Evolutionary conservation across 1,284 basidiomycete genomes (phyloP).

Genomic region (Boletus sp.): DNA sequence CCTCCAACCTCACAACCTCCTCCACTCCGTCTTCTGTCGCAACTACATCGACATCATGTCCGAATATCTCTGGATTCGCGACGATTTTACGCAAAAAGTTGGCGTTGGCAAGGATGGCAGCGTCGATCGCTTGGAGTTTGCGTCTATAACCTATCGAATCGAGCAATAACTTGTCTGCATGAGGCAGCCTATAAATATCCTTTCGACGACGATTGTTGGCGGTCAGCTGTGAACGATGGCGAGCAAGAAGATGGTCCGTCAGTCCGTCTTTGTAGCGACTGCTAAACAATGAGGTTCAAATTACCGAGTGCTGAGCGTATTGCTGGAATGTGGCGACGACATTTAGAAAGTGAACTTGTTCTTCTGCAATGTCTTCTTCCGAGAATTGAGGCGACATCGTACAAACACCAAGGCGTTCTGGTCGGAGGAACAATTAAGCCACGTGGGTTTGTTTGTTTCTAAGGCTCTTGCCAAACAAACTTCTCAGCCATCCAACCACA

Average conservation of each 20-base stretch:
- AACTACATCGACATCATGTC: slow-evolving; percentile 43
- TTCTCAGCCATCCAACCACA: background rate
- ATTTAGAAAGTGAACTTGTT: slow-evolving; percentile 62
- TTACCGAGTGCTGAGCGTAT: slow-evolving; percentile 62
- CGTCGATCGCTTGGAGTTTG: slow-evolving; percentile 64
- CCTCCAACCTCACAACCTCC: background rate
- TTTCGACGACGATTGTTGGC: slow-evolving; percentile 73
- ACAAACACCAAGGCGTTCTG: too few species aligned
- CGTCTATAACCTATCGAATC: slow-evolving; percentile 60
- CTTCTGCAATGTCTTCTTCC: slow-evolving; percentile 44
- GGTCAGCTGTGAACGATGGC: slow-evolving; percentile 45
- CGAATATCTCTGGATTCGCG: slow-evolving; percentile 71
- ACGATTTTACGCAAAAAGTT: slow-evolving; percentile 64
- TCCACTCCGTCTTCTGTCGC: slow-evolving; percentile 18
- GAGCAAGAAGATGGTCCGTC: background rate
- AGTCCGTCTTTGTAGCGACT: background rate
- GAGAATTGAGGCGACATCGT: slow-evolving; percentile 30
- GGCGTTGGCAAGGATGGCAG: slow-evolving; percentile 66
- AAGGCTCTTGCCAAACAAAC: slow-evolving; percentile 29
- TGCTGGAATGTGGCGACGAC: slow-evolving; percentile 64
- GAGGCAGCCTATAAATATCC: slow-evolving; percentile 61
- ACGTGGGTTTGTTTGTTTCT: slow-evolving; percentile 27
- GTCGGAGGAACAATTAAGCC: too few species aligned
- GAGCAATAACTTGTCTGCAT: slow-evolving; percentile 58
- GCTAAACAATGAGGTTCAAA: too few species aligned